Percentiles rank a stretch among this genome's conserved stretches.
phyloP scores from a whole-genome alignment of 768 basidiomycete genomes.

The Tylopilus cervinicoccineus region DNA sequence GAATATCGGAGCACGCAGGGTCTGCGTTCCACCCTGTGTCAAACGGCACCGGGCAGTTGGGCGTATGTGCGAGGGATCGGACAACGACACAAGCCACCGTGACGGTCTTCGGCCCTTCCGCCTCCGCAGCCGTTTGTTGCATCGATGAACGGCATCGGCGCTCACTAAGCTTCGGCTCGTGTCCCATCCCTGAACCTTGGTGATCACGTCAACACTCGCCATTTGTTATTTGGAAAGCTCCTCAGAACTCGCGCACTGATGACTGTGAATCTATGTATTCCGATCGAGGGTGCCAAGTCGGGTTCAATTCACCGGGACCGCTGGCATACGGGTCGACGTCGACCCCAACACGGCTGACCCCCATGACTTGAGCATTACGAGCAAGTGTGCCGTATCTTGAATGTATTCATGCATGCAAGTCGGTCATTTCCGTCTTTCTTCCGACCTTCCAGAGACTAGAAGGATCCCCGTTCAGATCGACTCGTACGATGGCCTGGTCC shows the following conservation, averaged over 20 bases:
- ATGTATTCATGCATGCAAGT: neutral
- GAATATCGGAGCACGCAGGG: conserved; percentile 1
- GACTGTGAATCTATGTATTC: neutral
- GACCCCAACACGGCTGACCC: neutral
- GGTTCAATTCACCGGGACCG: neutral
- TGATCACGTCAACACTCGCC: neutral
- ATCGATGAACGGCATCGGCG: neutral
- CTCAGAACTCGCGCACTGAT: neutral
- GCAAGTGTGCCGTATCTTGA: neutral
- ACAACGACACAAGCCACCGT: neutral
- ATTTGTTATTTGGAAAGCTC: conserved; percentile 8
- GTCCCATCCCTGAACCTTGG: neutral
- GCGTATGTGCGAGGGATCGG: neutral
- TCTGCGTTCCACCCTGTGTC: neutral
- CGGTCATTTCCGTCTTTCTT: neutral
- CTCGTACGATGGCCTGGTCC: neutral
- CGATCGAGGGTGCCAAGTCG: neutral
- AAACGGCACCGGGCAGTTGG: neutral
- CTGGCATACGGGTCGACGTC: neutral
- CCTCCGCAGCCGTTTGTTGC: neutral
- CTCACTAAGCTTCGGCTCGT: neutral
- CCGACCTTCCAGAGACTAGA: neutral
- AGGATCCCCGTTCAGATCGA: neutral
- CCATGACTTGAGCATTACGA: neutral
- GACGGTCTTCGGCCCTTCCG: conserved; percentile 5